These are phyloP conservation scores for Lipomyces sp. DNA, from an alignment of 805 yeast species.

Conservation along the genomic window DNA sequence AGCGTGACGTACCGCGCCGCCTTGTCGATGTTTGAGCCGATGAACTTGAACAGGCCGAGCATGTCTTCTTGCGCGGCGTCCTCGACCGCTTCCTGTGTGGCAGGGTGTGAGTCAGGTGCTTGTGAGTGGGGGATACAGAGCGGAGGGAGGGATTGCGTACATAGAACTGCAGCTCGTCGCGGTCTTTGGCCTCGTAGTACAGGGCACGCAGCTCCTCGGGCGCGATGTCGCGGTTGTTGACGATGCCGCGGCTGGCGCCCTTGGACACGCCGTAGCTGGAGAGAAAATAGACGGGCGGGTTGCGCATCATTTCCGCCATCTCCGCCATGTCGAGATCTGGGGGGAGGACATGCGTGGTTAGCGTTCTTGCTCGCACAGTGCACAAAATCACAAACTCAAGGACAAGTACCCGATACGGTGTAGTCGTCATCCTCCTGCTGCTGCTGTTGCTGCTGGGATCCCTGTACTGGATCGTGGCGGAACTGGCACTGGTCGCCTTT, in stretches of 20 bases:
- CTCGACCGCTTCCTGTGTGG: constrained; percentile 2
- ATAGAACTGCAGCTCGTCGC: constrained; percentile 1
- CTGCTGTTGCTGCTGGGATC: no score
- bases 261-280: constrained; percentile 8
- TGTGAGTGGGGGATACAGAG: background rate
- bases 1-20: constrained; percentile 6
- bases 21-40: background rate
- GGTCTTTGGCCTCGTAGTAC: constrained; percentile 7
- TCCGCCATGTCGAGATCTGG: constrained; percentile 3
- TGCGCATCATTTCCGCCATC: background rate
- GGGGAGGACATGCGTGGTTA: no score
- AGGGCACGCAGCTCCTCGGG: constrained; percentile 15
- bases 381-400: no score
- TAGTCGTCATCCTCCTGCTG: no score
- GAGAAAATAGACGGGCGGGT: constrained; percentile 12
- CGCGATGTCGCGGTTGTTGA: constrained; percentile 17
- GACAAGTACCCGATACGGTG: no score
- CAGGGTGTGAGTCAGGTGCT: no score
- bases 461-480: no score
- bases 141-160: background rate
- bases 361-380: no score
- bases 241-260: constrained; percentile 1
- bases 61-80: constrained; percentile 3
- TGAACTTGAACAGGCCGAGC: constrained; percentile 8
- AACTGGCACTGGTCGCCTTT: constrained; percentile 3